phyloP scores from a whole-genome alignment of 495 filamentous ascomycete genomes.

The Bathelium albidoporum region DNA sequence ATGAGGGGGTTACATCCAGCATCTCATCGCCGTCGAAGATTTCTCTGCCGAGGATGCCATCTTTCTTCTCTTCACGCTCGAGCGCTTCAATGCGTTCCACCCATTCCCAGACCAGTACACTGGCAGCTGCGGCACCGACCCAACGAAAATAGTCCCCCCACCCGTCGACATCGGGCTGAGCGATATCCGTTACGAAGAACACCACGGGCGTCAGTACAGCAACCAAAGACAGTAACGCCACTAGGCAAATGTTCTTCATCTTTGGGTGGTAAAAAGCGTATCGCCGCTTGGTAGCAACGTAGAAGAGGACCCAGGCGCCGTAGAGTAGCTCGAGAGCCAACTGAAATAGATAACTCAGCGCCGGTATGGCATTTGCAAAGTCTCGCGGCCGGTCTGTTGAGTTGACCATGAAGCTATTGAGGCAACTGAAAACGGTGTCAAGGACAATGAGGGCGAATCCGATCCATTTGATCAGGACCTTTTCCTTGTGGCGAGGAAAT shows the following conservation, averaged over 20 bases:
- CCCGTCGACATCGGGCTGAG: slow-evolving; percentile 72
- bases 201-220: slow-evolving; percentile 83
- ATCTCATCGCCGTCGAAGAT: slow-evolving; percentile 97
- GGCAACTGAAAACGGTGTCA: slow-evolving; percentile 76
- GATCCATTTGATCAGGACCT: slow-evolving; percentile 97
- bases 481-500: slow-evolving; percentile 93
- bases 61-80: slow-evolving; percentile 91
- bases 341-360: slow-evolving; percentile 88
- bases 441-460: slow-evolving; percentile 86
- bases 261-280: slow-evolving; percentile 89
- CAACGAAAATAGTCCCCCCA: slow-evolving; percentile 98
- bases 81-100: slow-evolving; percentile 96
- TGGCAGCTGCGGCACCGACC: slow-evolving; percentile 93
- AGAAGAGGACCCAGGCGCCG: slow-evolving; percentile 93
- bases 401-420: slow-evolving; percentile 71
- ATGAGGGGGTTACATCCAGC: slow-evolving; percentile 61
- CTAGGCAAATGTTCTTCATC: slow-evolving; percentile 83
- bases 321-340: slow-evolving; percentile 81
- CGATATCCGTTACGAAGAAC: slow-evolving; percentile 92
- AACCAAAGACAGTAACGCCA: slow-evolving; percentile 68
- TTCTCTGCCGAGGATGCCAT: slow-evolving; percentile 86
- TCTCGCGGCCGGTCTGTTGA: slow-evolving; percentile 50
- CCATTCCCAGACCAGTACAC: slow-evolving; percentile 99
- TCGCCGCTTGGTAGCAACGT: slow-evolving; percentile 79
- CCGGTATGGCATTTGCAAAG: slow-evolving; percentile 83